Base-by-base conservation (phyloP, 2,329 filamentous ascomycete genomes). In the Botrytis cinerea region DNA sequence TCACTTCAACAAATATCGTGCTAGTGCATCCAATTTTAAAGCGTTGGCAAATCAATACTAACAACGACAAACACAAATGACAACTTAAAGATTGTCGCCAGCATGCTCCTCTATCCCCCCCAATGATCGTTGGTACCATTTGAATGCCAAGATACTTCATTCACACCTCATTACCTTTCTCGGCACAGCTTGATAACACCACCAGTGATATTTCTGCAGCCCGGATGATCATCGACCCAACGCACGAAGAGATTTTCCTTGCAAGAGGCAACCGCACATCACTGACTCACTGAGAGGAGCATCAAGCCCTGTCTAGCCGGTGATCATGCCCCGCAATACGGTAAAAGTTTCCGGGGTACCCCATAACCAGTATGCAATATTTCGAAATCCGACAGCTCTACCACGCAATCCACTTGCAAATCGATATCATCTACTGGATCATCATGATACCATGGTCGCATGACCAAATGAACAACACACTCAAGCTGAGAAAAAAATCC, bases 241-340 rank as follows among this genome's bases (percentile, higher is more conserved):
- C 35, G 18, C 16, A 59, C 12, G 48, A 69, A 57, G 66, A 57
- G 48, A 69, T 43, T 57, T 69, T 43, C 51, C 51, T 32, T 12
- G 48, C 48, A 57, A 69, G 35, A 20, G 66, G 38, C 8, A 12
- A 59, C 35, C 25, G 35, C 16, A 57, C 38, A 57, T 57, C 48
- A 43, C 48, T 32, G 38, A 69, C 66, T 45, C 48, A 28, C 35
- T 16, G n/a, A 6, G 14, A 57, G 20, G 25, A 35, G 12, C 18
- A 68, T n/a, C 20, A n/a, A n/a, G 64, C 35, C 48, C 45, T 35
- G 43, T 66, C 38, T 57, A 32, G 48, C 9, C 57, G 66, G 43
- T 32, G 48, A 57, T 69, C 66, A 43, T 69, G 66, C 64, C 51
- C 66, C 38, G 38, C 25, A 40, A 62, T 43, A 62, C 60, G 60